A percentile compares a stretch with the other conserved stretches of the same genome.
Evolutionary conservation across 2,329 filamentous ascomycete species (phyloP).

Genomic region (Talaromyces sp.): DNA sequence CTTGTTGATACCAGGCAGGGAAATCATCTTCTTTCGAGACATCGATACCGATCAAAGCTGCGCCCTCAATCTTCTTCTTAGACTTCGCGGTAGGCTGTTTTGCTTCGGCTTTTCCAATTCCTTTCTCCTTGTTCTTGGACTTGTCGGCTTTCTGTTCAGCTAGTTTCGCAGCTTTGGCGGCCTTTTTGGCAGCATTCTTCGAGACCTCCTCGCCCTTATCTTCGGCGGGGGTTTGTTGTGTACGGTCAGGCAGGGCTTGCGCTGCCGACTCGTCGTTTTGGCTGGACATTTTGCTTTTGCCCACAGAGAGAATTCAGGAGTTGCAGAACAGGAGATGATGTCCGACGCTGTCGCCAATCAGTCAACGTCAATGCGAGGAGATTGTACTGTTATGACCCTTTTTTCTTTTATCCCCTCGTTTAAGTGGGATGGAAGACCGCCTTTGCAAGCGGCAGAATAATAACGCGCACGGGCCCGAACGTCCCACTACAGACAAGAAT

Average conservation of each 20-base stretch:
- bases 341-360: background rate
- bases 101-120: slow-evolving; percentile 43
- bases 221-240: slow-evolving; percentile 35
- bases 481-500: slow-evolving; percentile 17
- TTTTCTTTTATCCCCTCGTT: slow-evolving; percentile 24
- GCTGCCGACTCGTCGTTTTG: slow-evolving; percentile 26
- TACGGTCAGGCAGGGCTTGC: slow-evolving; percentile 40
- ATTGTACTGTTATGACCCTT: slow-evolving; percentile 6
- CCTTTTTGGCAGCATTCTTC: slow-evolving; percentile 49
- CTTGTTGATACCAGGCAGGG: slow-evolving; percentile 94
- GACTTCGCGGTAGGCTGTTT: slow-evolving; percentile 43
- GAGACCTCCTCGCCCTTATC: slow-evolving; percentile 36
- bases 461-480: slow-evolving; percentile 16
- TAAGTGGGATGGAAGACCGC: slow-evolving; percentile 46
- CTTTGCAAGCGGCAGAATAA: slow-evolving; percentile 37
- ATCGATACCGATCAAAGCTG: slow-evolving; percentile 79
- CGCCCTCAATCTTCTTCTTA: slow-evolving; percentile 59
- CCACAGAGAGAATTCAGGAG: background rate
- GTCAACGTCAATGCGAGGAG: background rate
- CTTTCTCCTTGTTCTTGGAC: slow-evolving; percentile 38
- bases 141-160: slow-evolving; percentile 42
- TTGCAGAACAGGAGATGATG: background rate
- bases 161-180: slow-evolving; percentile 46
- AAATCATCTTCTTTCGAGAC: slow-evolving; percentile 83
- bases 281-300: slow-evolving; percentile 17